Conservation (phyloP, 2,329 filamentous ascomycete species). For the Laburnicola sp. region DNA sequence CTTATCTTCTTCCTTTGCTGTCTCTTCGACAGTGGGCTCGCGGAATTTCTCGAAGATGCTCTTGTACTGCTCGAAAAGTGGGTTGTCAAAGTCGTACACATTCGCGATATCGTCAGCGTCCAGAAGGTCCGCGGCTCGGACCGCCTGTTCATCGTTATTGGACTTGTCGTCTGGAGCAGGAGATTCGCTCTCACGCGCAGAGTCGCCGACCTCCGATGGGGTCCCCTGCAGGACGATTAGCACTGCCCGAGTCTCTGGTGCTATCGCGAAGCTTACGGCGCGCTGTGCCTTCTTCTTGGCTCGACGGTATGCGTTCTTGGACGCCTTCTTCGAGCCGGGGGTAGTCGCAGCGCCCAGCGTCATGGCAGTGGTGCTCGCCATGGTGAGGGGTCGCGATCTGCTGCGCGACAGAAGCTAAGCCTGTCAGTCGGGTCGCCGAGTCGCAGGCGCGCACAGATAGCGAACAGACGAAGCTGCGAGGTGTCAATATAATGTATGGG, state of each 20-base stretch:
- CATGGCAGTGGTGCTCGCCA: slow-evolving; percentile 15
- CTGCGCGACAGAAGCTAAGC: slow-evolving; percentile 2
- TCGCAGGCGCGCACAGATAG: not conserved
- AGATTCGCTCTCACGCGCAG: slow-evolving; percentile 46
- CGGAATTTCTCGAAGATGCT: slow-evolving; percentile 78
- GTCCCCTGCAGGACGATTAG: slow-evolving; percentile 40
- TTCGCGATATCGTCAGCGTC: slow-evolving; percentile 44
- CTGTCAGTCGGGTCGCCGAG: not conserved
- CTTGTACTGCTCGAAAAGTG: slow-evolving; percentile 81
- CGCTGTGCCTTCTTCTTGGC: slow-evolving; percentile 94
- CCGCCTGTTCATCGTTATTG: slow-evolving; percentile 42
- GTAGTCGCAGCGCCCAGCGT: slow-evolving; percentile 37
- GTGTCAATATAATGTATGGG: too few species aligned
- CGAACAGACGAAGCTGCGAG: not conserved
- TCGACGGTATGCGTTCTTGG: slow-evolving; percentile 91
- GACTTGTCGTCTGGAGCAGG: slow-evolving; percentile 35
- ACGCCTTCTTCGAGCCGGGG: slow-evolving; percentile 63
- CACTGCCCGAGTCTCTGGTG: slow-evolving; percentile 6
- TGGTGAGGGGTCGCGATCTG: not conserved
- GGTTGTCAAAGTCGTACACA: slow-evolving; percentile 67
- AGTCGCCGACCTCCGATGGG: slow-evolving; percentile 36
- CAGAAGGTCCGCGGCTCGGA: slow-evolving; percentile 52
- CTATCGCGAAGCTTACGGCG: slow-evolving; percentile 48
- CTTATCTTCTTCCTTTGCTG: slow-evolving; percentile 64
- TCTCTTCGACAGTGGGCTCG: slow-evolving; percentile 61